Base-by-base conservation (phyloP, 805 yeast genomes). In the Clavispora vitiphila region DNA sequence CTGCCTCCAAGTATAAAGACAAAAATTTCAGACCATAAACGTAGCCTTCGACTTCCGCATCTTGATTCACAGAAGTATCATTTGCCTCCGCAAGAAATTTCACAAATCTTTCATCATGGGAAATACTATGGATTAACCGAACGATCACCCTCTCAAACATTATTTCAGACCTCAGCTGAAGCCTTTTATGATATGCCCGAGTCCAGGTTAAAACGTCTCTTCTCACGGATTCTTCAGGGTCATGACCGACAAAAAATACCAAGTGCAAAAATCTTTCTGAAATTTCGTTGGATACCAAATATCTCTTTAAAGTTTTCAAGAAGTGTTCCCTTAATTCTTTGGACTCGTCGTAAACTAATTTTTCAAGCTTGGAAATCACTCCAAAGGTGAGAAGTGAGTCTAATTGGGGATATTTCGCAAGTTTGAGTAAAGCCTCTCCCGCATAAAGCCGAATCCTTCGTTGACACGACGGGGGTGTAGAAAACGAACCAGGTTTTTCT, bases 161-260 rank as follows among this genome's bases (percentile, higher is more conserved):
- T 9, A 80, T 68, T 19, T 72, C 72, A 7, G 53, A 50, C 35
- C 52, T 62, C 6, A 60, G 59, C 25, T 54, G 54, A 14, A 61
- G 55, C 39, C 74, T 61, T 20, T 60, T 60, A 46, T 74, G 72
- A 12, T 81, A 70, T 1, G 91, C 81, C 35, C 72, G 70, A 5
- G 86, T 71, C 96, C 96, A 89, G 1, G 82, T 83, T 27, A 71
- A 69, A 0, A 78, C 73, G 31, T 77, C 74, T 1, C 63, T 58
- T 45, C 71, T 76, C 30, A 87, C 56, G 1, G 60, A 60, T 3
- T 51, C 52, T 22, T 76, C 73, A 0, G 95, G 91, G 54, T 89
- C 97, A 54, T 78, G 80, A 0, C 93, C 95, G 51, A 76, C 69
- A 56, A 86, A 83, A 56, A 83, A 86, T 0, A 86, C 65, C 18